These are phyloP conservation scores for Austroboletus niveus DNA, from an alignment of 1,284 basidiomycete species.

Conservation along the genomic window DNA sequence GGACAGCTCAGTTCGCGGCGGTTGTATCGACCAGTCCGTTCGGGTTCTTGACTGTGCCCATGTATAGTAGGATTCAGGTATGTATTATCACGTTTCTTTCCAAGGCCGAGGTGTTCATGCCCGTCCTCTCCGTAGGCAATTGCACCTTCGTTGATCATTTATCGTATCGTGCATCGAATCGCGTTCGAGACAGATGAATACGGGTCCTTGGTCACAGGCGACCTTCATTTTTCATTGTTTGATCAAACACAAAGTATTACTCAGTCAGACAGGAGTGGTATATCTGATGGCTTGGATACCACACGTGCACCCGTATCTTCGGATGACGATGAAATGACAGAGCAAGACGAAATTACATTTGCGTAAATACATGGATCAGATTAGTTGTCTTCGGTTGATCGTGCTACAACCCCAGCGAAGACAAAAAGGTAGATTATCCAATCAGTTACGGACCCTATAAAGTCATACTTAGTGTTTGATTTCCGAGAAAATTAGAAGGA, in stretches of 20 bases:
- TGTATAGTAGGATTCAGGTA: conserved; percentile 21
- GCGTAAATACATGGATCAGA: no score
- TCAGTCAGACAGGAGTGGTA: background rate
- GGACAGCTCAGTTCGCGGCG: conserved; percentile 6
- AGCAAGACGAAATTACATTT: no score
- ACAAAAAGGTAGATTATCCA: no score
- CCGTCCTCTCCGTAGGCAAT: background rate
- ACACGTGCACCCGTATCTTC: no score
- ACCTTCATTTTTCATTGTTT: background rate
- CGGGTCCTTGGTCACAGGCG: background rate
- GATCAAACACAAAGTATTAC: background rate
- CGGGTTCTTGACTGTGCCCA: background rate
- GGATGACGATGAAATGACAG: no score
- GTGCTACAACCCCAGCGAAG: no score
- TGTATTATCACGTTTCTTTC: background rate
- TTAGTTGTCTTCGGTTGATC: no score
- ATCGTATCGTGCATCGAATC: background rate
- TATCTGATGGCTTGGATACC: background rate
- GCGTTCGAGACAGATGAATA: background rate
- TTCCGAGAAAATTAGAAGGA: no score
- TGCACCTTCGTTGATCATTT: background rate
- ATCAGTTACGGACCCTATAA: no score
- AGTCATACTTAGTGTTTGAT: no score
- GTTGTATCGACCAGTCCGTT: conserved; percentile 18
- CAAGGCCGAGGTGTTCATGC: background rate